Evolutionary conservation across 2,329 filamentous ascomycete genomes (phyloP).

Genomic region (Cyclaneusma minus): DNA sequence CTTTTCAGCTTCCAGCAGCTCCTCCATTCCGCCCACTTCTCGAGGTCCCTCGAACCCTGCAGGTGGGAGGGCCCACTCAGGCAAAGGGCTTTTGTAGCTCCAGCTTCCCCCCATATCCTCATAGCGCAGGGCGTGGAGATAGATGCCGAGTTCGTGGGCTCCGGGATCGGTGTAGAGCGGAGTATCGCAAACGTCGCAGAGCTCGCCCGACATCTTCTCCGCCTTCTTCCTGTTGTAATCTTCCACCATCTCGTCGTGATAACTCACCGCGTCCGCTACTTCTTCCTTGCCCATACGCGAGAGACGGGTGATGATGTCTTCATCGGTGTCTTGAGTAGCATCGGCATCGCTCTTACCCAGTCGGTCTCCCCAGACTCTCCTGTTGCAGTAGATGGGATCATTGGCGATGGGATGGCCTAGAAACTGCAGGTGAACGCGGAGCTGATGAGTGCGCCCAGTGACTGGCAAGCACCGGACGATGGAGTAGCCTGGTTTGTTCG

Average conservation of each 20-base stretch:
- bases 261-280: slow-evolving; percentile 76
- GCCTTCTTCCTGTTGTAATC: slow-evolving; percentile 81
- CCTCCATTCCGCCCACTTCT: slow-evolving; percentile 45
- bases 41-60: slow-evolving; percentile 40
- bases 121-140: slow-evolving; percentile 84
- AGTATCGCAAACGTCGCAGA: slow-evolving; percentile 70
- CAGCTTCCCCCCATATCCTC: slow-evolving; percentile 70
- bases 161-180: slow-evolving; percentile 89
- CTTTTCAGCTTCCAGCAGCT: slow-evolving; percentile 40
- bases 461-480: slow-evolving; percentile 89
- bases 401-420: slow-evolving; percentile 92
- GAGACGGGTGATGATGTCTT: slow-evolving; percentile 76
- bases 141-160: slow-evolving; percentile 77
- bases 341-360: slow-evolving; percentile 56
- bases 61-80: slow-evolving; percentile 76
- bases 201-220: slow-evolving; percentile 79
- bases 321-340: slow-evolving; percentile 57
- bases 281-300: slow-evolving; percentile 90
- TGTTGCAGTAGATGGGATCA: slow-evolving; percentile 94
- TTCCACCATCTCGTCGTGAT: slow-evolving; percentile 87
- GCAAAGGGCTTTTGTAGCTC: slow-evolving; percentile 75
- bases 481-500: slow-evolving; percentile 65
- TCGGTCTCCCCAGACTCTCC: slow-evolving; percentile 72
- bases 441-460: slow-evolving; percentile 86
- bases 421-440: slow-evolving; percentile 88